A percentile compares a stretch with the other conserved stretches of the same genome.
Conservation (phyloP, 345 rosid species). For the Fremontodendron californicum region DNA sequence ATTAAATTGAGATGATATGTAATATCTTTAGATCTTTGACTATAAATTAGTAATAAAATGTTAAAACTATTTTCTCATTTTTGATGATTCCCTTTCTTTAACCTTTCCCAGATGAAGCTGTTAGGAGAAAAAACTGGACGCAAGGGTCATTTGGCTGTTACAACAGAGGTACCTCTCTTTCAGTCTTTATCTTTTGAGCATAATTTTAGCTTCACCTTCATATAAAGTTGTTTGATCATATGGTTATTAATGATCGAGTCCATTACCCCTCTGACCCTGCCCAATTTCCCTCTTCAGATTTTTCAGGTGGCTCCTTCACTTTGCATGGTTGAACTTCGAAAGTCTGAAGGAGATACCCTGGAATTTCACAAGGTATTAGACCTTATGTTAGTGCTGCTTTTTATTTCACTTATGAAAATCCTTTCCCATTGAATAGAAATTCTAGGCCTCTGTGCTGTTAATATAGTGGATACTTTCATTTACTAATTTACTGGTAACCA, state of each 20-base stretch:
- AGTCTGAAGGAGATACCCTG: conserved; percentile 93
- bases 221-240: background rate
- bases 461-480: background rate
- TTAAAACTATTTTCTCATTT: background rate
- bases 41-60: background rate
- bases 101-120: conserved; percentile 71
- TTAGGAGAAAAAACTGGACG: conserved; percentile 91
- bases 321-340: conserved; percentile 89
- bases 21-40: background rate
- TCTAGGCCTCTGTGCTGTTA: background rate
- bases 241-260: background rate
- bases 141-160: conserved; percentile 92
- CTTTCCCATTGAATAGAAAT: background rate
- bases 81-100: background rate
- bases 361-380: conserved; percentile 86
- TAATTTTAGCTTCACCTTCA: background rate
- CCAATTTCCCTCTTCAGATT: conserved; percentile 39
- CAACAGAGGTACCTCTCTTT: conserved; percentile 66
- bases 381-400: background rate
- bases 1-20: background rate
- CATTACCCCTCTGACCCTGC: background rate
- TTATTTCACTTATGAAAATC: background rate
- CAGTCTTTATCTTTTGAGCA: background rate
- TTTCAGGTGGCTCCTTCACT: conserved; percentile 98
- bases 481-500: background rate